Conservation (phyloP, 352 stramenopile species). For the Pythium scleroteichum region DNA sequence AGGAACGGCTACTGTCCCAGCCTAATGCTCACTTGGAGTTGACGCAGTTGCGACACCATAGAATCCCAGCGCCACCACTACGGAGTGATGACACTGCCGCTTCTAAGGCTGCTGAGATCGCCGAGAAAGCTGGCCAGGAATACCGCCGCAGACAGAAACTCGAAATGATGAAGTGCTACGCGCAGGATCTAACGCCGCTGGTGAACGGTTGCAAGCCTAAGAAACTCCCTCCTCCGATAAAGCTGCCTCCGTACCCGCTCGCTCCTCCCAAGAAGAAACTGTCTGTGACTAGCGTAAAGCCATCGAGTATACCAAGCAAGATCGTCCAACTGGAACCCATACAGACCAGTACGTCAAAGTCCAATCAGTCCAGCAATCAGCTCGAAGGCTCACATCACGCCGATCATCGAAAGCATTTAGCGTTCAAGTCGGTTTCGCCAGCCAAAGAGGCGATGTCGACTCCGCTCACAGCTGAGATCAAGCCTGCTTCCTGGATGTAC, state of each 20-base stretch:
- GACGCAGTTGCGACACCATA: conserved; percentile 5
- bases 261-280: conserved; percentile 1
- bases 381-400: conserved; percentile 32
- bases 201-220: conserved; percentile 52
- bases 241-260: background rate
- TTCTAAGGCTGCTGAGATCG: conserved; percentile 11
- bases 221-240: conserved; percentile 35
- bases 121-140: conserved; percentile 24
- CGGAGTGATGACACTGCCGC: background rate
- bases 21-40: too few species aligned
- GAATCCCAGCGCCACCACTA: background rate
- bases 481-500: conserved; percentile 54
- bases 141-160: conserved; percentile 33
- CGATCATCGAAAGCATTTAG: conserved; percentile 20
- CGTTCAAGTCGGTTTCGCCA: background rate
- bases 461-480: conserved; percentile 64
- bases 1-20: conserved; percentile 1
- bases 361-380: background rate
- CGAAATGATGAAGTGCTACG: conserved; percentile 54
- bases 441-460: conserved; percentile 7
- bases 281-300: background rate
- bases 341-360: conserved; percentile 4
- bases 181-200: conserved; percentile 62
- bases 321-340: conserved; percentile 6
- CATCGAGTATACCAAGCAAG: conserved; percentile 3